Conservation (phyloP, 164 flowering plant genomes). For the Kalanchoe fedtschenkoi region DNA sequence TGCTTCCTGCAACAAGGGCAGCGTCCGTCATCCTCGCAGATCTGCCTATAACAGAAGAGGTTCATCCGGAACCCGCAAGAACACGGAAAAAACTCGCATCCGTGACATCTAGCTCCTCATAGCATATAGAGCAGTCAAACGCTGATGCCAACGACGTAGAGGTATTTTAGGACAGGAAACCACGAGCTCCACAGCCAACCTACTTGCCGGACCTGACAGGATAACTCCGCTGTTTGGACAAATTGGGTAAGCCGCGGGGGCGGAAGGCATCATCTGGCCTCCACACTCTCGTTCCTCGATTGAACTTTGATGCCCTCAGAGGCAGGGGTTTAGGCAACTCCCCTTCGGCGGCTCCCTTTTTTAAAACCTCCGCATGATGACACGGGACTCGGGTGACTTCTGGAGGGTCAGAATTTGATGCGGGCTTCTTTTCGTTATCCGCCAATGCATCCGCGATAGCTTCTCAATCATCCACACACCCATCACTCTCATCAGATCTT, state of each 20-base stretch:
- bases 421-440: conserved; percentile 33
- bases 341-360: conserved; percentile 5
- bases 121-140: conserved; percentile 65
- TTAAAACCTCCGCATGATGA: conserved; percentile 9
- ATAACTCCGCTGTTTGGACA: conserved; percentile 59
- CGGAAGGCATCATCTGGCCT: conserved; percentile 73
- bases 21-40: conserved; percentile 78
- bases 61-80: conserved; percentile 80
- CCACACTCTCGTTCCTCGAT: conserved; percentile 48
- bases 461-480: conserved; percentile 56
- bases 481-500: conserved; percentile 22
- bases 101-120: conserved; percentile 69
- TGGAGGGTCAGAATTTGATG: conserved; percentile 14
- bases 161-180: conserved; percentile 26
- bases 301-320: conserved; percentile 15
- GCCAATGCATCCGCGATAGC: conserved; percentile 64
- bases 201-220: conserved; percentile 32
- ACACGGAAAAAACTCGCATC: conserved; percentile 86
- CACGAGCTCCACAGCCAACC: conserved; percentile 26
- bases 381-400: conserved; percentile 6
- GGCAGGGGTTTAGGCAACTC: conserved; percentile 10
- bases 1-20: conserved; percentile 89
- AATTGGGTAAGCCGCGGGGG: conserved; percentile 68
- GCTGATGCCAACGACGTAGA: conserved; percentile 37
- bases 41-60: conserved; percentile 89